Conservation (phyloP, 768 basidiomycete species). For the Rubroboletus satanas region DNA sequence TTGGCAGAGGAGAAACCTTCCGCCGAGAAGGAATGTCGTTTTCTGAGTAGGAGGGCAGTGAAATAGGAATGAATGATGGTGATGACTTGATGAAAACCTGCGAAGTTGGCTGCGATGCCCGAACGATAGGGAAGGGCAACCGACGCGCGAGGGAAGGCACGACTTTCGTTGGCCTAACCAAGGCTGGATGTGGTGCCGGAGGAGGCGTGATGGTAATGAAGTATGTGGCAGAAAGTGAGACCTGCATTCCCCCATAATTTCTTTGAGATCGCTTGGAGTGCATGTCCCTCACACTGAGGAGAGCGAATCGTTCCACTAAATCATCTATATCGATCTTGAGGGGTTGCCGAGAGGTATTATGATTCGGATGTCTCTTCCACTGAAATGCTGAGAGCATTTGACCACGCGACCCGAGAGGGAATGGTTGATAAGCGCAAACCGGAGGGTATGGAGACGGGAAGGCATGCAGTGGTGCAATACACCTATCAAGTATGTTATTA, state of each 20-base stretch:
- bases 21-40: not conserved
- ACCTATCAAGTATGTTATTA: not conserved
- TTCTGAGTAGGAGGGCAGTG: not conserved
- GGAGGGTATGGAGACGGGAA: not conserved
- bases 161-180: not conserved
- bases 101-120: not conserved
- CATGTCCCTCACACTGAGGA: not conserved
- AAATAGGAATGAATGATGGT: not conserved
- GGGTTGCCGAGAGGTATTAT: not conserved
- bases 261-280: not conserved
- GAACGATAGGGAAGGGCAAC: not conserved
- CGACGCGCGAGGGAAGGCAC: not conserved
- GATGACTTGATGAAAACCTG: not conserved
- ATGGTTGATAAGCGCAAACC: not conserved
- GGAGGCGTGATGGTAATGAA: not conserved
- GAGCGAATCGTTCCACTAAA: not conserved
- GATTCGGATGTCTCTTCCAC: not conserved
- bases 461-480: not conserved
- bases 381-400: not conserved
- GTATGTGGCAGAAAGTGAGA: not conserved
- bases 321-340: not conserved
- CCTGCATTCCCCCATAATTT: not conserved
- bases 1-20: not conserved
- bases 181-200: not conserved
- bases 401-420: not conserved